Evolutionary conservation across 1,284 basidiomycete species (phyloP).

Genomic region (Pseudozyma flocculosa): DNA sequence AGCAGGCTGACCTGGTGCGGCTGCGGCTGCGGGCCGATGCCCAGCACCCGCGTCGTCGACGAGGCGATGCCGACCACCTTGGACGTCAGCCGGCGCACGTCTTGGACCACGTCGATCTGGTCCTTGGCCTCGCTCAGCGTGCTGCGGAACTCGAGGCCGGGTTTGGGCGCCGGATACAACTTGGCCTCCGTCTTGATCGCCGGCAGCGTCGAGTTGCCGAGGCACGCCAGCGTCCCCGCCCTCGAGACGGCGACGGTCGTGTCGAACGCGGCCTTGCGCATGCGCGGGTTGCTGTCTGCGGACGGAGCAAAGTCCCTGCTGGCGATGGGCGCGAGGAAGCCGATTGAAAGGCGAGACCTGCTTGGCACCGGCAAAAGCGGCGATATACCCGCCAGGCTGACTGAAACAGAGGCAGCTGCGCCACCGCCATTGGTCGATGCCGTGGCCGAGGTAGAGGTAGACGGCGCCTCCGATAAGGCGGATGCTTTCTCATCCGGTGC

Average conservation of each 20-base stretch:
- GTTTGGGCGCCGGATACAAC: neutral
- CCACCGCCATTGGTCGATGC: neutral
- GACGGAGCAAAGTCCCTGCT: conserved; percentile 8
- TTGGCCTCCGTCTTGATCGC: neutral
- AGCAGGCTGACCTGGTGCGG: conserved; percentile 28
- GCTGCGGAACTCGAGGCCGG: conserved; percentile 1
- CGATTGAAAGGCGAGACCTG: conserved; percentile 4
- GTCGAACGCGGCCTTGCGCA: conserved; percentile 4
- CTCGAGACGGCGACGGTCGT: conserved; percentile 17
- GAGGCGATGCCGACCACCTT: conserved; percentile 28
- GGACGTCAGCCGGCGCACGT: conserved; percentile 21
- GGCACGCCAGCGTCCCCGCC: conserved; percentile 10
- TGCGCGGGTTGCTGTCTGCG: conserved; percentile 8
- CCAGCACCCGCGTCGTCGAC: conserved; percentile 17
- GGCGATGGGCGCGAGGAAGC: neutral
- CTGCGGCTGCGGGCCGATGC: conserved; percentile 15
- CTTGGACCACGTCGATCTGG: conserved; percentile 23
- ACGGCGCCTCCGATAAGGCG: too few relatives aligned
- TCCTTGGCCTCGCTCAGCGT: conserved; percentile 7
- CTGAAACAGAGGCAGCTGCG: conserved; percentile 2
- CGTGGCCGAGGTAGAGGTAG: neutral
- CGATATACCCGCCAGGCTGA: conserved; percentile 2
- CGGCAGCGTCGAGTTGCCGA: neutral
- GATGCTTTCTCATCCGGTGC: too few relatives aligned
- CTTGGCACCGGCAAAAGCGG: conserved; percentile 5